Evolutionary conservation across 2,329 filamentous ascomycete species (phyloP).

Genomic region (Cryphonectria naterciae): DNA sequence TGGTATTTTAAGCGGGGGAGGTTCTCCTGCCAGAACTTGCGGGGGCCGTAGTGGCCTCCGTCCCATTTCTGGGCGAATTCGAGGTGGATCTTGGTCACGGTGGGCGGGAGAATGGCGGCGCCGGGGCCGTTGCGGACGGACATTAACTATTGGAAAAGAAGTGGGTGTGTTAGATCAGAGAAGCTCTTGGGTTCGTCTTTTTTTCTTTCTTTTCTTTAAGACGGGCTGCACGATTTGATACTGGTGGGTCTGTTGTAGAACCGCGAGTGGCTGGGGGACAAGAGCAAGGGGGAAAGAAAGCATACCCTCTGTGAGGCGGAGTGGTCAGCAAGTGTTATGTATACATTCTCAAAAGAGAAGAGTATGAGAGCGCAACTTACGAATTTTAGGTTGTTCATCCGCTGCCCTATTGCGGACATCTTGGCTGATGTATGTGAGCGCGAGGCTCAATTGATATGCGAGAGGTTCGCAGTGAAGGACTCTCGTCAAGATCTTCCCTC

Average conservation of each 20-base stretch:
- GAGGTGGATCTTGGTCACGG: slow-evolving; percentile 76
- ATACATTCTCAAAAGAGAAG: slow-evolving; percentile 1
- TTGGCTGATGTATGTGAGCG: slow-evolving; percentile 31
- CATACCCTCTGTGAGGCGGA: slow-evolving; percentile 47
- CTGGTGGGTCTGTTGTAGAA: neutral
- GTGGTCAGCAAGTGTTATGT: slow-evolving; percentile 31
- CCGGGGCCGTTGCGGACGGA: slow-evolving; percentile 79
- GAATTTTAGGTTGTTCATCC: slow-evolving; percentile 74
- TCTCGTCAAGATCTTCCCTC: no score
- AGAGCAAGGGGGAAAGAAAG: neutral
- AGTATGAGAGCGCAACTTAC: slow-evolving; percentile 52
- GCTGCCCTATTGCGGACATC: slow-evolving; percentile 58
- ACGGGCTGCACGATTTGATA: no score
- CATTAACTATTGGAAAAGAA: slow-evolving; percentile 60
- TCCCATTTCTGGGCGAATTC: slow-evolving; percentile 67
- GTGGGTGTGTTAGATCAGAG: slow-evolving; percentile 16
- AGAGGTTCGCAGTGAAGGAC: neutral
- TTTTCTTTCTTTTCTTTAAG: no score
- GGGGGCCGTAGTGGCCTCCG: slow-evolving; percentile 73
- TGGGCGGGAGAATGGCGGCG: slow-evolving; percentile 76
- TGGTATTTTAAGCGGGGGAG: slow-evolving; percentile 91
- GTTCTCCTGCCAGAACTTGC: slow-evolving; percentile 84
- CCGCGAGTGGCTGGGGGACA: no score
- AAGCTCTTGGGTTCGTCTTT: slow-evolving; percentile 33
- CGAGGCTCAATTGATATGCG: slow-evolving; percentile 17